Conservation (phyloP, 805 yeast species). For the Pichia nanzhaoensis region DNA sequence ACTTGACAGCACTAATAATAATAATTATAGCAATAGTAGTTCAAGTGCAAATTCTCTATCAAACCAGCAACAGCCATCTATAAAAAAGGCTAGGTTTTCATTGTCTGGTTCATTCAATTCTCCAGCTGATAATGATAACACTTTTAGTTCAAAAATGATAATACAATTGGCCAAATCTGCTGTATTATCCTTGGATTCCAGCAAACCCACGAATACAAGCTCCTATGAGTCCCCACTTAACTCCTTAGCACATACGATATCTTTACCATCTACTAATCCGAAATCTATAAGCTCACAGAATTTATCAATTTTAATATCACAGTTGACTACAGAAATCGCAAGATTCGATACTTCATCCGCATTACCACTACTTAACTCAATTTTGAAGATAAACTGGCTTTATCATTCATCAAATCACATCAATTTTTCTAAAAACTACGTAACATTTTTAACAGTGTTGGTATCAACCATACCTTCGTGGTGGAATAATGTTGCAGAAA, state of each 20-base stretch:
- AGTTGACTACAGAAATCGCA: conserved; percentile 58
- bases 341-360: conserved; percentile 56
- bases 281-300: conserved; percentile 51
- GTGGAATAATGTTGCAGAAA: conserved; percentile 75
- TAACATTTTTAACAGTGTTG: conserved; percentile 67
- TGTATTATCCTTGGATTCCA: conserved; percentile 57
- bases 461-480: conserved; percentile 86
- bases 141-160: conserved; percentile 8
- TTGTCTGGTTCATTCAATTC: neutral
- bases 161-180: conserved; percentile 53
- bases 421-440: conserved; percentile 46
- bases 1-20: neutral
- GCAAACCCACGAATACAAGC: conserved; percentile 12
- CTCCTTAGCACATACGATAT: conserved; percentile 52
- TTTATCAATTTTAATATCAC: conserved; percentile 47
- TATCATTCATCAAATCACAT: conserved; percentile 23
- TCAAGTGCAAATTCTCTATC: neutral
- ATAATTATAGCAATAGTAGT: neutral
- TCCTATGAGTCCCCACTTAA: conserved; percentile 39
- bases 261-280: conserved; percentile 42
- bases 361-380: conserved; percentile 47
- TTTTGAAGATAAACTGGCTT: conserved; percentile 64
- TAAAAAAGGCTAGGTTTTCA: neutral
- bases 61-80: neutral
- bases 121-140: neutral